A percentile compares a stretch with the other conserved stretches of the same genome.
phyloP scores from a whole-genome alignment of 345 rosid species.

The Clarkia xantiana region DNA sequence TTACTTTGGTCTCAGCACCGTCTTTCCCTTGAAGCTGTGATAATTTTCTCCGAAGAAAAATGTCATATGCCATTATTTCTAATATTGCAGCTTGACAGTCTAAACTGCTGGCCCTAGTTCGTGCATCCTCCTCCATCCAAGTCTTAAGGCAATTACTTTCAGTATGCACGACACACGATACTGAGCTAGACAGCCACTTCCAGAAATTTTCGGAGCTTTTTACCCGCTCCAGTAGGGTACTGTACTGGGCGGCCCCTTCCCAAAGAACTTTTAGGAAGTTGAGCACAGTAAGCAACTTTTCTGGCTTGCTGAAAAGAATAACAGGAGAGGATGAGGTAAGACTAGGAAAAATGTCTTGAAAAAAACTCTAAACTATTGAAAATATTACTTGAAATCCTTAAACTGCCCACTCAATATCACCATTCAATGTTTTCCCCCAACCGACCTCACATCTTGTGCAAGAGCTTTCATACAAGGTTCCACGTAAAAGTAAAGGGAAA shows the following conservation, averaged over 20 bases:
- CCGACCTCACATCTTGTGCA: too few species aligned
- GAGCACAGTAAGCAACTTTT: too few species aligned
- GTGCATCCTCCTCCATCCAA: slow-evolving; percentile 26
- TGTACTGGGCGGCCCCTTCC: slow-evolving; percentile 78
- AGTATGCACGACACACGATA: slow-evolving; percentile 22
- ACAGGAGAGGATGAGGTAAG: neutral
- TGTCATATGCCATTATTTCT: slow-evolving; percentile 67
- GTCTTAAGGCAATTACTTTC: slow-evolving; percentile 25
- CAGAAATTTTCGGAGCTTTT: slow-evolving; percentile 46
- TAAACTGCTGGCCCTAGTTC: slow-evolving; percentile 36
- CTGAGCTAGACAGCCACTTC: slow-evolving; percentile 41
- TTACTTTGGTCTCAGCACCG: slow-evolving; percentile 19
- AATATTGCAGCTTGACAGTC: slow-evolving; percentile 57
- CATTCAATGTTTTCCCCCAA: too few species aligned
- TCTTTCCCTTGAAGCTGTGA: slow-evolving; percentile 30
- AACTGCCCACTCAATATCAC: too few species aligned
- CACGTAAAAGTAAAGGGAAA: neutral
- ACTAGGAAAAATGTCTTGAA: neutral
- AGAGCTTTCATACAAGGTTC: too few species aligned
- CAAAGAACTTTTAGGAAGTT: too few species aligned
- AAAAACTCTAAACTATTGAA: neutral
- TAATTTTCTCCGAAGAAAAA: slow-evolving; percentile 65
- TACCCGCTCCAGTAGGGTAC: slow-evolving; percentile 33
- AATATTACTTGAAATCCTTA: too few species aligned
- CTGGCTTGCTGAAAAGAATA: too few species aligned